Evolutionary conservation across 2,329 filamentous ascomycete species (phyloP), one percentile per base, ranked within the genome.

Genomic region (Hypoxylon sp.): DNA sequence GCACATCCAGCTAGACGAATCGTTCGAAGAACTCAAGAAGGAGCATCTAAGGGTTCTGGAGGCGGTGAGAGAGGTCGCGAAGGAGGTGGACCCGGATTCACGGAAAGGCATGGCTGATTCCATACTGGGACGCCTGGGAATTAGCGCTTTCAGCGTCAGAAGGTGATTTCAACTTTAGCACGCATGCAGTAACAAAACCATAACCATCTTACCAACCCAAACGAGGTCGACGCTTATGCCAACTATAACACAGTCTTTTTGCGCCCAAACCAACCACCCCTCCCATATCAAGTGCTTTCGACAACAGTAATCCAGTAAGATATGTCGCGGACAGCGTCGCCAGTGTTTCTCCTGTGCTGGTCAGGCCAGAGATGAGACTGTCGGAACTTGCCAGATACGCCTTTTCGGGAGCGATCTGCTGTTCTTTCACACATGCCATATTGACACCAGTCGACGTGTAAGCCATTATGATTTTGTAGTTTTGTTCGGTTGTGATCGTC

Each of bases 1-100:
- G 89, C 89, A 92, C 78, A 85, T 90, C 73, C 82, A 90, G 75
- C 80, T 92, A 6, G 87, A 91, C 69, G 83, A 86, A 19, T 86
- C 87, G 66, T 91, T 92, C 73, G 82, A 87, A 61, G 80, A 83
- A 10, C 79, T 91, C 24, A 89, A 87, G 75, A 83, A 82, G 62
- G 88, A 91, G 71, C 87, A 91, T 70, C 72, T 84, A 15, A 77
- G 78, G 57, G 82, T 84, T 29, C 77, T 83, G 56, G 73, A 77
- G 46, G 72, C 77, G 27, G 78, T 81, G 52, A 77, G 75, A 64
- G 74, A 75, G 62, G 73, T 76, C 71, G 69, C 82, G 60, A 73
- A 79, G 39, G 77, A 71, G 64, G 68, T 75, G 62, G 70, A 73
- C 60, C 68, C 70, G n/a, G 68, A 80, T 44, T 75, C 75, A 50